These are phyloP conservation scores for Cytospora leucostoma DNA, from an alignment of 2,329 filamentous ascomycete genomes.

Conservation along the genomic window DNA sequence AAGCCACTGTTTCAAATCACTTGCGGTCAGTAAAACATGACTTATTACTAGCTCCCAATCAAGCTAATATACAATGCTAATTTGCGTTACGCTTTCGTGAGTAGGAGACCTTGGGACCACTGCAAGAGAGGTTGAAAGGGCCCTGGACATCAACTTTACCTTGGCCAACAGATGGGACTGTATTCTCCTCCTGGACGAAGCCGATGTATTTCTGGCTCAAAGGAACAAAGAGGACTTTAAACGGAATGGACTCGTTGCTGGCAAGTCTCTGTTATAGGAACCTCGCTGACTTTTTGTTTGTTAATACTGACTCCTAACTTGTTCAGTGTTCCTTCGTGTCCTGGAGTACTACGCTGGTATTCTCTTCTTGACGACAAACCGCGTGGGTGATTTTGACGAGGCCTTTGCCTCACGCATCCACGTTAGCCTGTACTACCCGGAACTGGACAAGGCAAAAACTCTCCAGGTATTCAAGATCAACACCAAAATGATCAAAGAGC, in stretches of 20 bases:
- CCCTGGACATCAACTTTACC: slow-evolving; percentile 31
- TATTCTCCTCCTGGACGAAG: slow-evolving; percentile 29
- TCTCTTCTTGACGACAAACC: slow-evolving; percentile 54
- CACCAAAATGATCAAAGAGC: slow-evolving; percentile 34
- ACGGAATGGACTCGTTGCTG: slow-evolving; percentile 17
- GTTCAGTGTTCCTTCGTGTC: slow-evolving; percentile 42
- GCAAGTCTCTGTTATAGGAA: not conserved
- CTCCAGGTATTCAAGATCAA: slow-evolving; percentile 47
- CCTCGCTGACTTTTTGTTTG: not conserved
- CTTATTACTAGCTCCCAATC: not conserved
- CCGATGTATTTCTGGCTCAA: slow-evolving; percentile 14
- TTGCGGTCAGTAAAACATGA: slow-evolving; percentile 24
- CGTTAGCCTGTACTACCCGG: slow-evolving; percentile 49
- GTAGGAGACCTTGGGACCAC: slow-evolving; percentile 39
- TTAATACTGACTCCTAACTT: not conserved
- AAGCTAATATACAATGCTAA: not conserved
- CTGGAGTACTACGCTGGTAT: slow-evolving; percentile 48
- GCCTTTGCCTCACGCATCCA: slow-evolving; percentile 53
- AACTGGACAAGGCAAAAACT: slow-evolving; percentile 44
- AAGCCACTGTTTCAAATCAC: slow-evolving; percentile 30
- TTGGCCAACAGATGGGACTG: slow-evolving; percentile 31
- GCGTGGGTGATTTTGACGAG: slow-evolving; percentile 48
- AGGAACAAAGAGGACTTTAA: slow-evolving; percentile 8
- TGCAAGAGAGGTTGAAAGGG: slow-evolving; percentile 34
- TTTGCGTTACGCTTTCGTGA: not conserved